Evolutionary conservation across 345 rosid genomes (phyloP), one percentile per base, ranked within the genome.

Genomic region (Citrus glauca): DNA sequence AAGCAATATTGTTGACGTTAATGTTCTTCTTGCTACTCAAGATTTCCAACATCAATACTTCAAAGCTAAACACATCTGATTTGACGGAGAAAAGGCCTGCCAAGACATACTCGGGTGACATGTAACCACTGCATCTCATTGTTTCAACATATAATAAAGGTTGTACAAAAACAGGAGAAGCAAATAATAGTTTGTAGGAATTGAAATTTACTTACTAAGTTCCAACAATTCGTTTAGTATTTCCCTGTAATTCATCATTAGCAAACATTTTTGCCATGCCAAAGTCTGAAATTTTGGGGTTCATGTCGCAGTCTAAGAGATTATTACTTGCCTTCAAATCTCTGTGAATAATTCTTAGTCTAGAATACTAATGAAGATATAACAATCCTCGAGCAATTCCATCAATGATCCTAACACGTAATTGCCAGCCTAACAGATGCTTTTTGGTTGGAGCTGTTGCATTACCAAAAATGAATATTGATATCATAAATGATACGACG

Each of bases 261-360:
- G 82, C 86, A 67, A 90, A 85, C 61, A 90, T 88, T 81, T 84
- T 80, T 25, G 90, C 90, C 84, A 86, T 30, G 17, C 91, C 93
- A 78, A 87, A 90, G 66, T 90, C 89, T 0, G 89, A 83, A 35
- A 88, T 90, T 78, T 88, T 87, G 0, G 89, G 90, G 37, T 80
- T 86, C 88, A 88, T 85, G 68, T 86, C 66, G 2, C 48, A 73
- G 35, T 86, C 89, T 37, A 88, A 35, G 65, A 90, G 69, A 70
- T 83, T 78, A 62, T 83, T 86, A 70, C 88, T 86, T 37, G 82
- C 56, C 38, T 85, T 86, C 3, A 83, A 63, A 74, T 81, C 84
- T 78, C 81, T 57, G 17, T 81, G 86, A 32, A 84, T 81, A 42
- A 84, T 72, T 73, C 81, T 64, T 25, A 81, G 59, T 72, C 80